phyloP scores from a whole-genome alignment of 2,329 filamentous ascomycete species.

The Scytalidium lignicola region DNA sequence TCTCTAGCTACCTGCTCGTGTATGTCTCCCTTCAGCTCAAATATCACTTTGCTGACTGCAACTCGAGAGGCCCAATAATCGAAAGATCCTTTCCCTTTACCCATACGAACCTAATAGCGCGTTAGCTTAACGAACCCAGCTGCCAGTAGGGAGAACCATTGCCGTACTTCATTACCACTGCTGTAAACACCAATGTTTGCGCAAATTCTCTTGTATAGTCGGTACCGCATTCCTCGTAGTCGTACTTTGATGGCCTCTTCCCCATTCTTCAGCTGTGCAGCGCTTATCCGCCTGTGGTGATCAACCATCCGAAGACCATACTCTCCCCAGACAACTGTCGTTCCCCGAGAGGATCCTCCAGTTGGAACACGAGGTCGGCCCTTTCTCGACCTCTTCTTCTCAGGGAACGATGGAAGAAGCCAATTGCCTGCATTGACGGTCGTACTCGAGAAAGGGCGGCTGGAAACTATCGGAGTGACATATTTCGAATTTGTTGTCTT shows the following conservation, averaged over 20 bases:
- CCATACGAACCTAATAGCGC: conserved; percentile 74
- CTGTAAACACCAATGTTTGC: conserved; percentile 95
- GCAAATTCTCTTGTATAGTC: conserved; percentile 83
- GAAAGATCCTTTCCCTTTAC: conserved; percentile 94
- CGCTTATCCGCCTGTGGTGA: conserved; percentile 85
- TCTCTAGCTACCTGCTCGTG: conserved; percentile 94
- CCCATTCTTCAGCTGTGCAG: conserved; percentile 79
- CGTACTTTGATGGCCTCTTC: conserved; percentile 90
- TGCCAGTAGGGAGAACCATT: neutral
- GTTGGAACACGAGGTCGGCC: conserved; percentile 83
- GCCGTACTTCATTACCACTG: conserved; percentile 78
- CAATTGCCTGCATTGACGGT: conserved; percentile 58
- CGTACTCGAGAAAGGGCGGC: conserved; percentile 70
- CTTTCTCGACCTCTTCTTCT: conserved; percentile 83
- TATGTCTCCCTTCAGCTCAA: conserved; percentile 85
- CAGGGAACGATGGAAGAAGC: conserved; percentile 76
- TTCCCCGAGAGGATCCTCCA: conserved; percentile 85
- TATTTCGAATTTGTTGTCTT: conserved; percentile 14
- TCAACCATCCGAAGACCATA: conserved; percentile 92
- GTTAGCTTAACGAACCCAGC: conserved; percentile 5
- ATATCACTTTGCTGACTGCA: conserved; percentile 83
- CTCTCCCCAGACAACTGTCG: conserved; percentile 93
- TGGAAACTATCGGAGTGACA: conserved; percentile 36
- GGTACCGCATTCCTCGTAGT: conserved; percentile 85
- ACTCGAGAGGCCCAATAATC: conserved; percentile 94